A percentile compares a stretch with the other conserved stretches of the same genome.
Conservation (phyloP, 2,329 filamentous ascomycete species). For the Rachicladosporium sp. region DNA sequence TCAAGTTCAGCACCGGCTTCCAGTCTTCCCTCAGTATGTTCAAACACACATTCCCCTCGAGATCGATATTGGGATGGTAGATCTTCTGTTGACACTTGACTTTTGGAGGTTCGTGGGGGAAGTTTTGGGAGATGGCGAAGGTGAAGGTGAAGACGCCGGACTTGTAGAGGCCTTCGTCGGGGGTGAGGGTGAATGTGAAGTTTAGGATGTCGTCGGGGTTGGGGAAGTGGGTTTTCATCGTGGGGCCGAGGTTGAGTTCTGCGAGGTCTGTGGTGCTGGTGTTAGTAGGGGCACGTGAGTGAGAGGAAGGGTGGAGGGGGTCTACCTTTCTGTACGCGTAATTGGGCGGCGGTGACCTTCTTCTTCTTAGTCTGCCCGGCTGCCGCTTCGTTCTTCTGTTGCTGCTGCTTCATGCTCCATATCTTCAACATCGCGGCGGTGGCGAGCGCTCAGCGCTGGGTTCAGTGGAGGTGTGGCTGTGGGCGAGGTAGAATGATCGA, state of each 20-base stretch:
- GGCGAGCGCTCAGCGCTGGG: conserved; percentile 4
- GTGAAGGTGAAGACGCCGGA: conserved; percentile 77
- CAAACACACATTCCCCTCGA: conserved; percentile 93
- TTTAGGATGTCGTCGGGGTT: conserved; percentile 78
- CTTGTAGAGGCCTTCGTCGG: conserved; percentile 83
- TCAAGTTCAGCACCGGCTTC: conserved; percentile 95
- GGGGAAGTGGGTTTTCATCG: conserved; percentile 71
- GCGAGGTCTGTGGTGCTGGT: conserved; percentile 52
- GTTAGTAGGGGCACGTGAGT: neutral
- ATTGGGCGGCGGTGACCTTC: conserved; percentile 92
- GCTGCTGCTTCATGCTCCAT: conserved; percentile 95
- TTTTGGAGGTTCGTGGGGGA: conserved; percentile 94
- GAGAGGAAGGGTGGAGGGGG: neutral
- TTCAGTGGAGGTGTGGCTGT: conserved; percentile 1
- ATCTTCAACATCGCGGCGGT: conserved; percentile 82
- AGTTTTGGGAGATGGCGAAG: conserved; percentile 87
- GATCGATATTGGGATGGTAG: conserved; percentile 97
- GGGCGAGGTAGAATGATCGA: neutral
- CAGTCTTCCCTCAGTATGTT: conserved; percentile 97
- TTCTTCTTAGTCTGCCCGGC: conserved; percentile 74
- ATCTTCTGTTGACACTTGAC: conserved; percentile 97
- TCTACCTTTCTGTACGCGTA: conserved; percentile 88
- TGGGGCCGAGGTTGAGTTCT: conserved; percentile 64
- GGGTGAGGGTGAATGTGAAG: conserved; percentile 69
- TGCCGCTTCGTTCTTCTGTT: conserved; percentile 84